Conservation (phyloP, 768 basidiomycete species). For the Mycena filopes region DNA sequence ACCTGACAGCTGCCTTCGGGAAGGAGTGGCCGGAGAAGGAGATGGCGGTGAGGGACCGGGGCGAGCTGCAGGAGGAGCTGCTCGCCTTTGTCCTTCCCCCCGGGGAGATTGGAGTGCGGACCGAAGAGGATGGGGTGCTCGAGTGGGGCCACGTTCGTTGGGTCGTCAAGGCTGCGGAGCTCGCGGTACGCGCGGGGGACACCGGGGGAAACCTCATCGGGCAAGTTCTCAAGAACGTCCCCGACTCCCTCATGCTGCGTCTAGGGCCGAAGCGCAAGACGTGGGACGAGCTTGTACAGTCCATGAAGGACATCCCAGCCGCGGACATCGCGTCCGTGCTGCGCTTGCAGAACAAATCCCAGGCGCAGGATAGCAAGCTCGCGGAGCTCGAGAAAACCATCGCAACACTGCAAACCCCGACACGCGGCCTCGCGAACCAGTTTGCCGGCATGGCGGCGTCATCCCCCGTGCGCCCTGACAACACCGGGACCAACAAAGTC, state of each 20-base stretch:
- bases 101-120: not conserved
- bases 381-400: not conserved
- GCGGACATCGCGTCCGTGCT: not conserved
- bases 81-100: not conserved
- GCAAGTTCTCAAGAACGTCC: conserved; percentile 16
- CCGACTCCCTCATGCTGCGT: not conserved
- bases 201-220: not conserved
- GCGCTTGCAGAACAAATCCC: too few species aligned
- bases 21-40: conserved; percentile 19
- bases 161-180: too few species aligned
- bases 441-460: conserved; percentile 3
- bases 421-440: not conserved
- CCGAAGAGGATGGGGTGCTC: conserved; percentile 1
- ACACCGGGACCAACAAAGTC: too few species aligned
- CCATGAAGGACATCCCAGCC: not conserved
- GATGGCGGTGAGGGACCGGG: conserved; percentile 10
- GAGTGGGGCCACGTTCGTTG: conserved; percentile 13
- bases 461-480: not conserved
- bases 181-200: not conserved
- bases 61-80: conserved; percentile 13
- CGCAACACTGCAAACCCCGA: not conserved
- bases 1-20: conserved; percentile 2
- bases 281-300: conserved; percentile 4
- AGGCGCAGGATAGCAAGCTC: not conserved
- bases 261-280: conserved; percentile 3